Percentiles rank a stretch among this genome's conserved stretches.
phyloP scores from a whole-genome alignment of 768 basidiomycete species.

The Podaxis mareebaensis region DNA sequence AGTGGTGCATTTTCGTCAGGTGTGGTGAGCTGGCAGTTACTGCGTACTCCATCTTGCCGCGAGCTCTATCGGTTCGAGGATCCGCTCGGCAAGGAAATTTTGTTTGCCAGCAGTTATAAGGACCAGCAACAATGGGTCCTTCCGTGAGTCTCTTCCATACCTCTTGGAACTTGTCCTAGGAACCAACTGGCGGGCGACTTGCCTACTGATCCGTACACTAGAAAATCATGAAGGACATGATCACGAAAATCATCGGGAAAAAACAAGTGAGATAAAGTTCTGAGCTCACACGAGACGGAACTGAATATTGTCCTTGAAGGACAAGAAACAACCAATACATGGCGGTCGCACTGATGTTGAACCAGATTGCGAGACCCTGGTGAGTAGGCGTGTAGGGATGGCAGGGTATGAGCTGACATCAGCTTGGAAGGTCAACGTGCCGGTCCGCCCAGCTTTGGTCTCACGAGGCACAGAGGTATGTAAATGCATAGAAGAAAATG shows the following conservation, averaged over 20 bases:
- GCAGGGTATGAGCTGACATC: not conserved
- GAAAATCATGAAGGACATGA: conserved; percentile 6
- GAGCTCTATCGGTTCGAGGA: not conserved
- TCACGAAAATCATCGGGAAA: conserved; percentile 1
- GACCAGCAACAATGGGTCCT: not conserved
- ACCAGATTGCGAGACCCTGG: conserved; percentile 11
- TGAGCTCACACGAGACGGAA: not conserved
- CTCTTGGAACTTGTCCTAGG: not conserved
- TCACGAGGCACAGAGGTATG: conserved; percentile 1
- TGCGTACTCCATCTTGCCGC: not conserved
- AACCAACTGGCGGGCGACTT: not conserved
- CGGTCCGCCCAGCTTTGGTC: not conserved
- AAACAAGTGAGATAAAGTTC: not conserved
- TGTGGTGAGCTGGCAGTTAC: not conserved
- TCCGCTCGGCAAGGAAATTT: no score
- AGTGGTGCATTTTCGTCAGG: not conserved
- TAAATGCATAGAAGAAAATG: not conserved
- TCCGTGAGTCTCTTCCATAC: not conserved
- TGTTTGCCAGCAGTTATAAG: not conserved
- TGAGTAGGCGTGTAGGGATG: not conserved
- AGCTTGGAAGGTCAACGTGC: conserved; percentile 10
- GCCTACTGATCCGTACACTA: not conserved
- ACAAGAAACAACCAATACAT: not conserved
- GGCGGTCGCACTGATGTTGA: not conserved
- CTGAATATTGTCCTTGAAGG: not conserved